phyloP scores from a whole-genome alignment of 345 rosid genomes.

The Hibiscus syriacus region DNA sequence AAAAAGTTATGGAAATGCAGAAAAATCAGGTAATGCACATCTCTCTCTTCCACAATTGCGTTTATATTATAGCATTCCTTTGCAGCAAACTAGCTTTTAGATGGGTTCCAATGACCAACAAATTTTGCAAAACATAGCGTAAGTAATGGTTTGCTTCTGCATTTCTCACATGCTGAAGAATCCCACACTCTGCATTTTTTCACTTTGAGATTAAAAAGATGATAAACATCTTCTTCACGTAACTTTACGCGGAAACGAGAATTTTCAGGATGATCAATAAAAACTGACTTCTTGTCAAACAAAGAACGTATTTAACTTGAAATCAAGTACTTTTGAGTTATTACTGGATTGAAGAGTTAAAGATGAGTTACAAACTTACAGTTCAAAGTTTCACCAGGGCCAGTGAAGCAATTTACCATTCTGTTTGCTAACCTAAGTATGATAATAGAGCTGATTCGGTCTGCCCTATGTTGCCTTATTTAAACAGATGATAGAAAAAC shows the following conservation, averaged over 20 bases:
- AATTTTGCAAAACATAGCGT: background rate
- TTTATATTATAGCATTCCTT: background rate
- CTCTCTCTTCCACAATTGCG: background rate
- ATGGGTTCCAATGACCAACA: background rate
- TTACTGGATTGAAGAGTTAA: background rate
- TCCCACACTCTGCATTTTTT: background rate
- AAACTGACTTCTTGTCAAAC: background rate
- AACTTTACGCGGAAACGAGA: background rate
- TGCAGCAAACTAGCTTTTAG: background rate
- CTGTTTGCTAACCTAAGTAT: background rate
- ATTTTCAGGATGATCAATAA: background rate
- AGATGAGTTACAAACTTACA: background rate
- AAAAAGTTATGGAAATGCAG: constrained; percentile 42
- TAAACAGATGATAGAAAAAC: constrained; percentile 35
- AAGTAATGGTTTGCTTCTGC: background rate
- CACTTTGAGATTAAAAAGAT: background rate
- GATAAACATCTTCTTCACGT: background rate
- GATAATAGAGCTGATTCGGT: background rate
- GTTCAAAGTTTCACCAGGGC: background rate
- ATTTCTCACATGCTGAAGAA: background rate
- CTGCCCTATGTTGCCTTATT: background rate
- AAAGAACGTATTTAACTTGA: background rate
- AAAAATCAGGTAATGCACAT: constrained; percentile 41
- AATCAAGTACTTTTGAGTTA: background rate
- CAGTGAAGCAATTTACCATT: too few relatives aligned